A percentile compares a stretch with the other conserved stretches of the same genome.
Conservation (phyloP, 345 rosid genomes). For the Zanthoxylum bungeanum region DNA sequence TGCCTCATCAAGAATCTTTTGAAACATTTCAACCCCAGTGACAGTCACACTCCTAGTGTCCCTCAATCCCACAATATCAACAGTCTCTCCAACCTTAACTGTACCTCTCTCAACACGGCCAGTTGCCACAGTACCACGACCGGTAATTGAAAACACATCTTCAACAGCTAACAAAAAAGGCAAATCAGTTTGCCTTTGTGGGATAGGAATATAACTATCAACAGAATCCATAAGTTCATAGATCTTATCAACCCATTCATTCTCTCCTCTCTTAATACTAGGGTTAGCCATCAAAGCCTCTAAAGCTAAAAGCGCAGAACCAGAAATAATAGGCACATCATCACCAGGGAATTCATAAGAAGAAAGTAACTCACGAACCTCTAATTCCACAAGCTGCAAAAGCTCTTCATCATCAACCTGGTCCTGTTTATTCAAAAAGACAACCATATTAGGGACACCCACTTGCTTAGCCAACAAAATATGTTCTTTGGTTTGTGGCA, state of each 20-base stretch:
- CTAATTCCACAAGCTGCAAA: constrained; percentile 84
- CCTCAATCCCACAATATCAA: constrained; percentile 78
- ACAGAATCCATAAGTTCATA: constrained; percentile 90
- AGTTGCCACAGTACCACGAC: constrained; percentile 90
- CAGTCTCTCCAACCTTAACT: constrained; percentile 67
- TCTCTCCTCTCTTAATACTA: constrained; percentile 62
- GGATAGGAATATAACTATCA: constrained; percentile 80
- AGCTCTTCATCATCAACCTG: constrained; percentile 92
- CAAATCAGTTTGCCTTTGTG: constrained; percentile 75
- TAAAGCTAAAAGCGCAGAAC: constrained; percentile 80
- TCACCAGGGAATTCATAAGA: constrained; percentile 86
- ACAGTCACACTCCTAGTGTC: constrained; percentile 74
- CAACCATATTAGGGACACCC: constrained; percentile 90
- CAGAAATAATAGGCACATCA: constrained; percentile 77
- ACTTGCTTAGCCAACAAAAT: constrained; percentile 83
- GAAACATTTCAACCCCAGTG: constrained; percentile 89
- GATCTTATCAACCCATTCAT: constrained; percentile 87
- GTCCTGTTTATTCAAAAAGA: constrained; percentile 85
- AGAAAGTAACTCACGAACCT: constrained; percentile 87
- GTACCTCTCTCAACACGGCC: constrained; percentile 93
- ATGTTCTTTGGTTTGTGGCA: constrained; percentile 95
- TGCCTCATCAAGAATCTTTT: constrained; percentile 82
- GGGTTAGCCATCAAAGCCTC: constrained; percentile 79
- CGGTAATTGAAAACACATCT: constrained; percentile 88
- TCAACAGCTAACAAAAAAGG: constrained; percentile 87